Conservation (phyloP, 1,139 yeast genomes). For the Spencermartinsiella ligniputridi region DNA sequence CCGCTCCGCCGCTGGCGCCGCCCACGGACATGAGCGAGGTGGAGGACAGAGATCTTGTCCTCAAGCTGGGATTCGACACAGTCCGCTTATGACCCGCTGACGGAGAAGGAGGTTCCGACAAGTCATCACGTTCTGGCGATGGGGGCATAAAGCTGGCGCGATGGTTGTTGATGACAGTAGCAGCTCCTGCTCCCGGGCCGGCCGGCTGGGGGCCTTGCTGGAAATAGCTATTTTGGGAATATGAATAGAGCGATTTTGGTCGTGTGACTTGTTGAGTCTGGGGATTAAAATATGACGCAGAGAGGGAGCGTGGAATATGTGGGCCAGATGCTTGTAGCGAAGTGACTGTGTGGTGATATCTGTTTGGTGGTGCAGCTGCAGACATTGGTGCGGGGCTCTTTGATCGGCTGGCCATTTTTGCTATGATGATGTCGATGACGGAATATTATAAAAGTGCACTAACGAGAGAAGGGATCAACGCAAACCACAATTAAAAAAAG, state of each 20-base stretch:
- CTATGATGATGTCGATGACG: not conserved
- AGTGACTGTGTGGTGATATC: not conserved
- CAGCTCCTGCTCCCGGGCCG: not conserved
- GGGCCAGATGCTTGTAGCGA: conserved; percentile 1
- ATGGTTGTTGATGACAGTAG: too few species aligned
- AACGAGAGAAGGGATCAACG: too few species aligned
- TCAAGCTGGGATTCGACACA: conserved; percentile 8
- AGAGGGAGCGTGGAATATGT: conserved; percentile 5
- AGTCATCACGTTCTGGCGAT: not conserved
- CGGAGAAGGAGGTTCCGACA: not conserved
- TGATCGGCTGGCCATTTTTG: not conserved
- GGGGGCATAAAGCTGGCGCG: not conserved
- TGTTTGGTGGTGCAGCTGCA: not conserved
- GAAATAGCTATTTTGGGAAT: conserved; percentile 1
- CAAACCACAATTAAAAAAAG: too few species aligned
- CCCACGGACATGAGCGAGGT: not conserved
- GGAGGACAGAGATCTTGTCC: conserved; percentile 5
- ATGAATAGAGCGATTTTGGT: conserved; percentile 3
- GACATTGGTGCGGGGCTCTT: not conserved
- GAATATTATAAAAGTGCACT: not conserved
- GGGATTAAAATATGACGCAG: not conserved
- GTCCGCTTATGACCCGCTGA: conserved; percentile 1
- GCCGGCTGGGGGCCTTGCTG: conserved; percentile 3
- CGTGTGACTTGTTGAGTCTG: not conserved
- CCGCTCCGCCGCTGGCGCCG: conserved; percentile 7